Base-by-base conservation (phyloP, 768 basidiomycete species). In the Hypholoma sublateritium region DNA sequence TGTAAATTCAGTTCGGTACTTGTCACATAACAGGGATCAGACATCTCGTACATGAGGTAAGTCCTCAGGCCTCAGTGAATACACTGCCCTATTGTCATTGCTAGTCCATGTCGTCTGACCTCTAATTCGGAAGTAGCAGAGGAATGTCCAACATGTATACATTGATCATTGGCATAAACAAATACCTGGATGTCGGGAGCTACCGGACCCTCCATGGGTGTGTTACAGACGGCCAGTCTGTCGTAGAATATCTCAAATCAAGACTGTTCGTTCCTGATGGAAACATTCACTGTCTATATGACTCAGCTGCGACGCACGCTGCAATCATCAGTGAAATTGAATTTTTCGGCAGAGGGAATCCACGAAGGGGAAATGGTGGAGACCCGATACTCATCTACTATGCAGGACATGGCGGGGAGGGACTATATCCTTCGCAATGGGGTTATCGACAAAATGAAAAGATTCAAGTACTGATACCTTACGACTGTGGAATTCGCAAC, bases 361-460 rank as follows among this genome's bases (percentile, higher is more conserved):
- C 77, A 3, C 65, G 65, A 24, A 83, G 87, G 53, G 70, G 77
- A 41, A 66, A 65, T 7, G 7, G 22, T 84, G 80, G 34, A 82
- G 86, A 22, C 56, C 81, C 86, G 25, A 75, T 87, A 35, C 63
- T 87, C 57, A 68, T 87, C 50, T 87, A 83, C 60, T 87, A 84
- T 62, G 83, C 86, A 32, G 86, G 86, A 14, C 85, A 87, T 61
- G 86, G 86, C 17, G 80, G 78, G 59, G 75, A 70, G 50, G 62
- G 80, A 35, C 67, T 71, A 25, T 76, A 81, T 11, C 85, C 85
- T 47, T 66, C 67, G 36, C 80, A 75, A 47, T 86, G 85, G 85
- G 16, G 14, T 5, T 70, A 73, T 57, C 68, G 68, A 45, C 43
- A 16, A 17, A 59, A 56, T 34, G 25, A 12, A 3, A 66, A 70